Evolutionary conservation across 257 asterid species (phyloP).

Genomic region (Plantago elongata): DNA sequence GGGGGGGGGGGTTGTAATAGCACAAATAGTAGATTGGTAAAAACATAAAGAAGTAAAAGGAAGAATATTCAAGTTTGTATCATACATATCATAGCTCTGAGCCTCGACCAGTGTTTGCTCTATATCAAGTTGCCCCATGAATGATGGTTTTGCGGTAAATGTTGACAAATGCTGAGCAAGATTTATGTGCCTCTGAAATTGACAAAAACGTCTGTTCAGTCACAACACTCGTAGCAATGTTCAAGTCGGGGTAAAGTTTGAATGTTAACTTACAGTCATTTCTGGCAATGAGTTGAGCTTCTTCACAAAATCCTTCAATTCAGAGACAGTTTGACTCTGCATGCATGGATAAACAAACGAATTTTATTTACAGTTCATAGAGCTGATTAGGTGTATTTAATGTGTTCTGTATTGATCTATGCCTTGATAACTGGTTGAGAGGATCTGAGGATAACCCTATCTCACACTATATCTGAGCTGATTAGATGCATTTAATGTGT

Average conservation of each 20-base stretch:
- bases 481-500: neutral
- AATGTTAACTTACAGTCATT: slow-evolving; percentile 73
- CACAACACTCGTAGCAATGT: slow-evolving; percentile 11
- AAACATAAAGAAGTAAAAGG: slow-evolving; percentile 1
- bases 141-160: slow-evolving; percentile 77
- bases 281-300: slow-evolving; percentile 97
- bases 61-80: slow-evolving; percentile 8
- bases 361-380: neutral
- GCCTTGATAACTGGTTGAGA: neutral
- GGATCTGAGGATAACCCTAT: neutral
- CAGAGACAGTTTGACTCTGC: slow-evolving; percentile 91
- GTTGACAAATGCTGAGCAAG: slow-evolving; percentile 93
- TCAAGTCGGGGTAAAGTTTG: slow-evolving; percentile 8
- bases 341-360: slow-evolving; percentile 26
- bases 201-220: slow-evolving; percentile 27
- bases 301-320: slow-evolving; percentile 95
- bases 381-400: slow-evolving; percentile 5
- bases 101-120: slow-evolving; percentile 96
- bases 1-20: too few relatives aligned
- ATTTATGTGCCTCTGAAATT: slow-evolving; percentile 86
- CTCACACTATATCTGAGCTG: too few relatives aligned
- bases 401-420: neutral
- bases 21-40: neutral
- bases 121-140: slow-evolving; percentile 86
- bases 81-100: slow-evolving; percentile 87